A percentile compares a stretch with the other conserved stretches of the same genome.
These are phyloP conservation scores for Trapa incisa DNA, from an alignment of 345 rosid species.

Conservation along the genomic window DNA sequence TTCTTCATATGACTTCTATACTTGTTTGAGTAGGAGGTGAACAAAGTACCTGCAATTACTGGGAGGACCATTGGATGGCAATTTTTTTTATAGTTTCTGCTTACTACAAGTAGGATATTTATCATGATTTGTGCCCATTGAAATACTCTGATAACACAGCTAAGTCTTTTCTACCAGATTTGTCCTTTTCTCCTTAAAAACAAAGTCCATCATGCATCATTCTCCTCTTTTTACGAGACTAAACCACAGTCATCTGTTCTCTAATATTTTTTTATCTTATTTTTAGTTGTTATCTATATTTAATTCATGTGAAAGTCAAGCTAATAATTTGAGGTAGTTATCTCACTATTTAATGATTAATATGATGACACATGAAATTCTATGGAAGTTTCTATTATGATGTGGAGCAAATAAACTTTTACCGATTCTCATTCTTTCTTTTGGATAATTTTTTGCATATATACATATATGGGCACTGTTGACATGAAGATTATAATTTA, in stretches of 20 bases:
- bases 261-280: background rate
- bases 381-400: background rate
- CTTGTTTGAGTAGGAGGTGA: background rate
- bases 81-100: background rate
- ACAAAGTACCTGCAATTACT: background rate
- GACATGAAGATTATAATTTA: too few species aligned
- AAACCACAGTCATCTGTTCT: background rate
- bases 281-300: background rate
- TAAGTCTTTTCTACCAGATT: background rate
- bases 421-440: background rate
- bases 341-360: background rate
- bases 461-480: background rate
- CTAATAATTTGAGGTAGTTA: background rate
- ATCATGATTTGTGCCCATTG: background rate
- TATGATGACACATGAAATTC: background rate
- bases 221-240: background rate
- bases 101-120: background rate
- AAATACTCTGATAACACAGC: background rate
- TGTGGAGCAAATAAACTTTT: background rate
- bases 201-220: background rate
- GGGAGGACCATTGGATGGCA: background rate
- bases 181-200: background rate
- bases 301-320: background rate
- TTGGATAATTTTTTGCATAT: background rate
- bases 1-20: slow-evolving; percentile 4